Percentiles rank a stretch among this genome's conserved stretches.
Conservation (phyloP, 2,329 filamentous ascomycete species). For the Colletotrichum aenigma region DNA sequence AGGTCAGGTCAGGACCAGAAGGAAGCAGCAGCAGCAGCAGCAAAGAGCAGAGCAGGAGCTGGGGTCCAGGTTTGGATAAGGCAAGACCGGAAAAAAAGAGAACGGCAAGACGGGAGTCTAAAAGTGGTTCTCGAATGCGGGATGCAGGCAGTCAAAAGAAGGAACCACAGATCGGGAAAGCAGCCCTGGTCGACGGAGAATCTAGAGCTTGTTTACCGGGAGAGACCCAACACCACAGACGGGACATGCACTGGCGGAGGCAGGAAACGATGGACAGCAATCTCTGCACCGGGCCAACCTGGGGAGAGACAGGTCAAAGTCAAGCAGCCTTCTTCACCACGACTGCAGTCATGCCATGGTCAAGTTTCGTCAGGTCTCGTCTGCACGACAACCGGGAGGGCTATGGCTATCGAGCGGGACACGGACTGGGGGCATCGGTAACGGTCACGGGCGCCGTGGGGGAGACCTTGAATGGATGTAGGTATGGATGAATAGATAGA, state of each 20-base stretch:
- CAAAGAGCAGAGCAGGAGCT: background rate
- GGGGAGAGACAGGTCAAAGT: background rate
- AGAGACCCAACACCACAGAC: background rate
- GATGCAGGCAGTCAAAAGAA: background rate
- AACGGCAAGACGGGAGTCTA: background rate
- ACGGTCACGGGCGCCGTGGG: background rate
- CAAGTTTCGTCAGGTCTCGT: background rate
- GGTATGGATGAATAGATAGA: background rate
- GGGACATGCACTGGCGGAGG: background rate
- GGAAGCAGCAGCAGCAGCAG: background rate
- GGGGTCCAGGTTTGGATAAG: background rate
- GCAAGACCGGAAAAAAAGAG: background rate
- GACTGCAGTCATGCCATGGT: background rate
- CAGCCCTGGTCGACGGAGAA: background rate
- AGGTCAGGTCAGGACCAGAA: background rate
- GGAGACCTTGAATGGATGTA: background rate
- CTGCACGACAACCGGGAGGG: background rate
- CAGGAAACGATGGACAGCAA: background rate
- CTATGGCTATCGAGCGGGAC: background rate
- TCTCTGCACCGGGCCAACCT: background rate
- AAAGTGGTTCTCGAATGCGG: background rate
- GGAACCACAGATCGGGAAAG: background rate
- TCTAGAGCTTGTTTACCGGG: conserved; percentile 6
- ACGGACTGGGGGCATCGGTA: background rate
- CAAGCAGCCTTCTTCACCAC: background rate